Evolutionary conservation across 164 flowering plant species (phyloP).

Genomic region (Chloranthus sessilifolius): DNA sequence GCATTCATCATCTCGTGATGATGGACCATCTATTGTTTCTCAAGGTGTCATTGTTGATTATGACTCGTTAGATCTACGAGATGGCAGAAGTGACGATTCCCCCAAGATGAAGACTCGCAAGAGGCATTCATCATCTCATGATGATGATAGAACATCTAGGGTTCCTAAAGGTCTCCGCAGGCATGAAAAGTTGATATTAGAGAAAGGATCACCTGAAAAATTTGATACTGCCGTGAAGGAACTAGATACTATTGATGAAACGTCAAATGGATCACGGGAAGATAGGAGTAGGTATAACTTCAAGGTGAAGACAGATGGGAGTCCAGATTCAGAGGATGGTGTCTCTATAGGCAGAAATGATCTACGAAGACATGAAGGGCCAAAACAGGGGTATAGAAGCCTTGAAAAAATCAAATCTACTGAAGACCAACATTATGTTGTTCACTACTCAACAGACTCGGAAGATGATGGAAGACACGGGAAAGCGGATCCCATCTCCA

Average conservation of each 20-base stretch:
- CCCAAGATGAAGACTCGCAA: conserved; percentile 8
- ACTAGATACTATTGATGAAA: no score
- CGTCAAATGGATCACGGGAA: no score
- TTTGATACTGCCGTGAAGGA: no score
- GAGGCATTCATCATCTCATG: conserved; percentile 2
- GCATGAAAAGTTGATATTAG: neutral
- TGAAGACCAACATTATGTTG: no score
- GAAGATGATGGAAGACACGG: no score
- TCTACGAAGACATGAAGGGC: neutral
- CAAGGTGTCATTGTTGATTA: no score
- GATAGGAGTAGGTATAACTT: no score
- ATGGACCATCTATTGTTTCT: conserved; percentile 8
- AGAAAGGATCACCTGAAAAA: neutral
- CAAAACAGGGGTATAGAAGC: neutral
- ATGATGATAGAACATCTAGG: conserved; percentile 11
- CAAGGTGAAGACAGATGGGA: no score
- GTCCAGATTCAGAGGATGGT: no score
- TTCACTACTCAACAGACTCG: no score
- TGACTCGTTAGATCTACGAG: conserved; percentile 6
- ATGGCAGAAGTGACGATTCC: conserved; percentile 1
- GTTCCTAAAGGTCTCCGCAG: neutral
- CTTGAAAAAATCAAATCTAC: neutral
- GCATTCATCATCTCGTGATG: conserved; percentile 4
- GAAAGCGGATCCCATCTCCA: neutral
- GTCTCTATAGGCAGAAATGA: no score